Base-by-base conservation (phyloP, 148 eudicot genomes). In the Simmondsia chinensis region DNA sequence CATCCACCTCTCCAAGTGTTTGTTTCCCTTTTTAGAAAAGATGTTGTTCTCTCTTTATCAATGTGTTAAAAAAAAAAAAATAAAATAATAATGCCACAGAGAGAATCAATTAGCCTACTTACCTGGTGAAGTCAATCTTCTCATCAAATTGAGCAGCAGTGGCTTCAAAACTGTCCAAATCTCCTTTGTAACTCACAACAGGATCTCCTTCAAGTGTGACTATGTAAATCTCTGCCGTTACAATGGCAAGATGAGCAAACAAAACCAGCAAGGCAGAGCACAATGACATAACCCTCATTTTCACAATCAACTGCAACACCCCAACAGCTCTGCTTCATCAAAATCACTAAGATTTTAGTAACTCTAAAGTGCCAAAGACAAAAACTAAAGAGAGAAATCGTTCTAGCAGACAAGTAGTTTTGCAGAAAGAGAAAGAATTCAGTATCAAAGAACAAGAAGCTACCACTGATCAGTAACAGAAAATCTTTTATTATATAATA, bases 111-210 rank as follows among this genome's bases (percentile, higher is more conserved):
- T n/a, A n/a, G n/a, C n/a, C n/a, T n/a, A n/a, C n/a, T 41, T 64
- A 89, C 97, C 97, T 79, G 67, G 77, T 73, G 43, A 74, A 66
- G 57, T 89, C 97, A 63, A 85, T 64, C 69, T 85, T 78, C 60
- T 85, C 93, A 61, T 89, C 95, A 58, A 93, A 71, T 28, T 89
- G 95, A 2, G 74, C 73, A 37, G 85, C 83, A 51, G 95, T 89
- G 55, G 95, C 85, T 64, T 82, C 88, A 17, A 81, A 82, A 43
- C 87, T 94, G 40, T 65, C 50, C 39, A 82, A 63, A 5, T 88
- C 95, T n/a, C 97, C 97, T 53, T 24, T 72, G 26, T 89, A 89
- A 51, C 83, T 82, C 47, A 89, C 59, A 22, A 82, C 80, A 26
- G 97, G 95, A 61, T 85, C 94, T 24, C 77, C 97, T 58, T 89